Conservation (phyloP, 2,329 filamentous ascomycete genomes). For the Pseudogymnoascus sp. region DNA sequence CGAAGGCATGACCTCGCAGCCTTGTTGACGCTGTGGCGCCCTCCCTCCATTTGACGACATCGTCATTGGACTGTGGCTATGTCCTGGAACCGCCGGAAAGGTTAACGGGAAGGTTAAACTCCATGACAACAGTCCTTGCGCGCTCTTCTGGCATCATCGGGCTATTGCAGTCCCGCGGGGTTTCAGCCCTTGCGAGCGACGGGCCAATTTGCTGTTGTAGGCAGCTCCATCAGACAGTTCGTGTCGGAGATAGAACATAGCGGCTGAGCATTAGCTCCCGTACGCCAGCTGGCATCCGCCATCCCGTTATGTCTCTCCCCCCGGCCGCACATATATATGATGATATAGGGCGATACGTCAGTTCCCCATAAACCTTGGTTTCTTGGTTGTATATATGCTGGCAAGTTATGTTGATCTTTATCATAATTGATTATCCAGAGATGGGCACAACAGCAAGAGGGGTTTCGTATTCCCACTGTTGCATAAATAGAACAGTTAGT, state of each 20-base stretch:
- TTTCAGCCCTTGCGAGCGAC: not conserved
- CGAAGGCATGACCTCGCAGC: not conserved
- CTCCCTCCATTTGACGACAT: not conserved
- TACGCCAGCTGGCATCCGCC: not conserved
- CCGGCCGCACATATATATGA: not conserved
- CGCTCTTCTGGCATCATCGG: not conserved
- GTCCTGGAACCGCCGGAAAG: not conserved
- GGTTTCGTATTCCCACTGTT: not conserved
- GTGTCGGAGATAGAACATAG: not conserved
- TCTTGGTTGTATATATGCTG: not conserved
- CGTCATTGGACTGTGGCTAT: slow-evolving; percentile 2
- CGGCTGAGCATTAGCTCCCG: slow-evolving; percentile 1
- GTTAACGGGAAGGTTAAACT: not conserved
- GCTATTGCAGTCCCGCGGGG: not conserved
- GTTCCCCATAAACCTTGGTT: not conserved
- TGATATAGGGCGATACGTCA: not conserved
- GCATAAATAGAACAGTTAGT: slow-evolving; percentile 4
- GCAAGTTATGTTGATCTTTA: not conserved
- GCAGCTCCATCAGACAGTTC: slow-evolving; percentile 1
- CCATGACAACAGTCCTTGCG: not conserved
- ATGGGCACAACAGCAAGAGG: not conserved
- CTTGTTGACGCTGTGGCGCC: not conserved
- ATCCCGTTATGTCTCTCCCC: not conserved
- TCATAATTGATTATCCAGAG: not conserved
- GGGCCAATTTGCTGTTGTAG: not conserved